phyloP scores from a whole-genome alignment of 345 rosid species.

The Psidium guajava region DNA sequence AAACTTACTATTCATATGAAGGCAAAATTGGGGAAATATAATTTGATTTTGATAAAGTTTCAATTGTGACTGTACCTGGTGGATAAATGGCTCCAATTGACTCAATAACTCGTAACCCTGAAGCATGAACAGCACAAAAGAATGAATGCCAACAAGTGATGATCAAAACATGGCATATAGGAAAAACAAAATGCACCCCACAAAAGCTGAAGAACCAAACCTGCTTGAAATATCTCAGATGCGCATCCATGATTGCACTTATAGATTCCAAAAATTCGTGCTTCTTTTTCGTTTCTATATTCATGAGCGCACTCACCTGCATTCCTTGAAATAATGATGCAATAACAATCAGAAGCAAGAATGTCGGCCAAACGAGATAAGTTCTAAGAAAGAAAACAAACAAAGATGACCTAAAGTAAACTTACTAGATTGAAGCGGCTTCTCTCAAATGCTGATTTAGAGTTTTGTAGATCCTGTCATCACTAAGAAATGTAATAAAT shows the following conservation, averaged over 20 bases:
- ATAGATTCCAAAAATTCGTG: conserved; percentile 81
- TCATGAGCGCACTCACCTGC: conserved; percentile 76
- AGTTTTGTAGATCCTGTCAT: conserved; percentile 67
- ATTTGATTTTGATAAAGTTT: background rate
- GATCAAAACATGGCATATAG: background rate
- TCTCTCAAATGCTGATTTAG: conserved; percentile 76
- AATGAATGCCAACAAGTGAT: conserved; percentile 1
- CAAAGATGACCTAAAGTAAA: background rate
- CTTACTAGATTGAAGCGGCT: conserved; percentile 90
- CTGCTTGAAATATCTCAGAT: conserved; percentile 78
- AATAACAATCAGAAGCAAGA: conserved; percentile 15
- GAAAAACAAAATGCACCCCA: background rate
- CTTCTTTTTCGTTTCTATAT: conserved; percentile 78
- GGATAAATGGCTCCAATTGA: conserved; percentile 75
- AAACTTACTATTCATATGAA: background rate
- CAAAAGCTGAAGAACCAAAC: conserved; percentile 22
- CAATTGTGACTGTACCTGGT: conserved; percentile 39
- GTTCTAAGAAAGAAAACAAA: background rate
- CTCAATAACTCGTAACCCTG: conserved; percentile 70
- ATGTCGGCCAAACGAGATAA: background rate
- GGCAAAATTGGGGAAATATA: background rate
- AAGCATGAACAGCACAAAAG: conserved; percentile 6
- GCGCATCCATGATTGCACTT: conserved; percentile 86
- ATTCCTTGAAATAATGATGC: conserved; percentile 46
- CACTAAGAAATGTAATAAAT: background rate